Conservation (phyloP, 2,329 filamentous ascomycete genomes). For the Ophiostoma populinum region DNA sequence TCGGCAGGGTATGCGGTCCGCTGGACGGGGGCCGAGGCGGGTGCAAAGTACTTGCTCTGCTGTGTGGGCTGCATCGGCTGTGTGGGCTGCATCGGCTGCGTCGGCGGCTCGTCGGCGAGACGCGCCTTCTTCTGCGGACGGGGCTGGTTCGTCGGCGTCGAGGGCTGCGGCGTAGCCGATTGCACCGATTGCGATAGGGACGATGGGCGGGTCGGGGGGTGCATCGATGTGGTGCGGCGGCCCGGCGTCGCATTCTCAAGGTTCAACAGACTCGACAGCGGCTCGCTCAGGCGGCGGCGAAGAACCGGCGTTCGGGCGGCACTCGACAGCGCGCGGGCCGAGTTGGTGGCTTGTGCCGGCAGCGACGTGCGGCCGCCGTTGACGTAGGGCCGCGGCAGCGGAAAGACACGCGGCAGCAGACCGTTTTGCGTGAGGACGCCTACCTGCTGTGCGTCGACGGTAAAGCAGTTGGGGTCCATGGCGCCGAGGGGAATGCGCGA, state of each 20-base stretch:
- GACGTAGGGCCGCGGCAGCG: slow-evolving; percentile 39
- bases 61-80: slow-evolving; percentile 15
- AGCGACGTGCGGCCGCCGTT: slow-evolving; percentile 17
- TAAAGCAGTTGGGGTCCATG: slow-evolving; percentile 45
- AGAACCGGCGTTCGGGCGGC: slow-evolving; percentile 14
- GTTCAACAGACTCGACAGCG: slow-evolving; percentile 26
- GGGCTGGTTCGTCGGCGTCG: not conserved
- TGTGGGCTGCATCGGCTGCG: slow-evolving; percentile 1
- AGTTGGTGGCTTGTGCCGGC: too few species aligned
- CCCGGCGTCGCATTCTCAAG: not conserved
- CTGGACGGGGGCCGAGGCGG: not conserved
- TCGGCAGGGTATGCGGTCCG: slow-evolving; percentile 18
- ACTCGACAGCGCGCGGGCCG: slow-evolving; percentile 8
- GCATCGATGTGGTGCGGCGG: slow-evolving; percentile 5
- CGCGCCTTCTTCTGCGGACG: slow-evolving; percentile 40
- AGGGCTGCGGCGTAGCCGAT: too few species aligned
- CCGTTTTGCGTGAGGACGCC: slow-evolving; percentile 31
- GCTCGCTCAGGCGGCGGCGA: slow-evolving; percentile 34
- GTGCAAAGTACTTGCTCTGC: slow-evolving; percentile 36
- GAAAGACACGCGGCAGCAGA: slow-evolving; percentile 37
- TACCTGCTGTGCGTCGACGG: slow-evolving; percentile 30
- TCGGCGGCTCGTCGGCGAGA: slow-evolving; percentile 28
- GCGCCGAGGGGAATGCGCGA: slow-evolving; percentile 38
- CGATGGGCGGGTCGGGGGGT: slow-evolving; percentile 1
- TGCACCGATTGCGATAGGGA: slow-evolving; percentile 1